A percentile compares a stretch with the other conserved stretches of the same genome.
Conservation (phyloP, 176 grass and related monocot genomes). For the Zea mays region DNA sequence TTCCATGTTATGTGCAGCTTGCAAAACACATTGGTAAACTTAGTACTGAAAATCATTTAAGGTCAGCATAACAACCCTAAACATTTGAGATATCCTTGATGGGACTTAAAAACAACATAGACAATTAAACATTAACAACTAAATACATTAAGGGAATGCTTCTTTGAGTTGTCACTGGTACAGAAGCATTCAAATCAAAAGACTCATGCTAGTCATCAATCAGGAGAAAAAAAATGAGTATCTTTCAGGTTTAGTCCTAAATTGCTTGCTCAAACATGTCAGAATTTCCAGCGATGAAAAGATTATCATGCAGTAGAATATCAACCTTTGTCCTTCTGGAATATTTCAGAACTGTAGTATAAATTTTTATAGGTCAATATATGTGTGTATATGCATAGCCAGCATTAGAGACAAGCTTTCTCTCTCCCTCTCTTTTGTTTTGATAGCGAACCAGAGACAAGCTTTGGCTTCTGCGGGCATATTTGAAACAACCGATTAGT, state of each 20-base stretch:
- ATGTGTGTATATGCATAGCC: background rate
- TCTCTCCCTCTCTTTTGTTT: background rate
- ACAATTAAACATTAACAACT: background rate
- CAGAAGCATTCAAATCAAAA: slow-evolving; percentile 20
- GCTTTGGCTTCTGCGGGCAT: background rate
- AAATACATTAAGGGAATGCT: slow-evolving; percentile 5
- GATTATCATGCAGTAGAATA: background rate
- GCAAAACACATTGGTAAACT: background rate
- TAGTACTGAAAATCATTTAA: background rate
- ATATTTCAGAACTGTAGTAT: slow-evolving; percentile 12
- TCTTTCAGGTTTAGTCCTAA: slow-evolving; percentile 13
- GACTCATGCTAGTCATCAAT: background rate
- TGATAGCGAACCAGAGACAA: background rate
- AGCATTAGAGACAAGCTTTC: too few species aligned
- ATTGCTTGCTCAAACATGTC: slow-evolving; percentile 16
- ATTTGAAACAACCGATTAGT: background rate
- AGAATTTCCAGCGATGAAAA: slow-evolving; percentile 1
- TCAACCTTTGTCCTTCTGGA: background rate
- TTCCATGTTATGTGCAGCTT: slow-evolving; percentile 24
- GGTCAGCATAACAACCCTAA: background rate
- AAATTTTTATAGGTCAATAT: background rate
- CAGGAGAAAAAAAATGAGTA: background rate
- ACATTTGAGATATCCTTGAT: background rate
- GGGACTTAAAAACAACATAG: background rate
- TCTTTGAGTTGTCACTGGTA: slow-evolving; percentile 24